These are phyloP conservation scores for Rutstroemia sp. DNA, from an alignment of 2,329 filamentous ascomycete species.

Conservation along the genomic window DNA sequence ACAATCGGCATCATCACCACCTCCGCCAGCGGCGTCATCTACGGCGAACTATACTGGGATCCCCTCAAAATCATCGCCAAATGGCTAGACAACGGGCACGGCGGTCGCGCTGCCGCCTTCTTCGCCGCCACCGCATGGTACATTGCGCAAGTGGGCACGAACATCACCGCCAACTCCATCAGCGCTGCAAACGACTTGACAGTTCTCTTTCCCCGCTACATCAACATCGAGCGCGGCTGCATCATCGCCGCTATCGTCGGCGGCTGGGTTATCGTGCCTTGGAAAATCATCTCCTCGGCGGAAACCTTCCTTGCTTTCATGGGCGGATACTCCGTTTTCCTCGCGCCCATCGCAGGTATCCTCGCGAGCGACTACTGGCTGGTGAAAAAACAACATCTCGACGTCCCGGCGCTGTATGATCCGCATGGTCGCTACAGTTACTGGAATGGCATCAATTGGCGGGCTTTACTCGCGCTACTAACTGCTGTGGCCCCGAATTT, in stretches of 20 bases:
- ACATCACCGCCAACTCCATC: conserved; percentile 49
- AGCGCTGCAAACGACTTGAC: conserved; percentile 49
- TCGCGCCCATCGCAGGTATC: conserved; percentile 52
- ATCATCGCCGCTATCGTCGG: conserved; percentile 45
- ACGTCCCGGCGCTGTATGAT: conserved; percentile 33
- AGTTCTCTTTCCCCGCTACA: conserved; percentile 43
- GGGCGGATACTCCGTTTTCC: conserved; percentile 55
- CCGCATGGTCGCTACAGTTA: conserved; percentile 23
- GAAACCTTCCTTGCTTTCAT: conserved; percentile 57
- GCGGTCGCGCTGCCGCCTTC: conserved; percentile 37
- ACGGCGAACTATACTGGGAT: conserved; percentile 44
- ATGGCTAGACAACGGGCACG: conserved; percentile 37
- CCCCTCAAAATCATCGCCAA: conserved; percentile 38
- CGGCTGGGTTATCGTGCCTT: conserved; percentile 54
- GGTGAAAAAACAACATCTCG: conserved; percentile 33
- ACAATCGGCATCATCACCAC: conserved; percentile 51
- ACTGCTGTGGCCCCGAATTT: conserved; percentile 22
- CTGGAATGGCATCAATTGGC: conserved; percentile 26
- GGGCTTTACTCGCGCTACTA: conserved; percentile 22
- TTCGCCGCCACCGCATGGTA: conserved; percentile 47
- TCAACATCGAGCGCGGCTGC: conserved; percentile 50
- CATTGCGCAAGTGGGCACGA: conserved; percentile 47
- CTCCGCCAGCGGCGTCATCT: conserved; percentile 44
- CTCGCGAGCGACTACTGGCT: conserved; percentile 52
- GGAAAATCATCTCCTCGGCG: conserved; percentile 57